Conservation (phyloP, 164 flowering plant genomes). For the Stephania japonica region DNA sequence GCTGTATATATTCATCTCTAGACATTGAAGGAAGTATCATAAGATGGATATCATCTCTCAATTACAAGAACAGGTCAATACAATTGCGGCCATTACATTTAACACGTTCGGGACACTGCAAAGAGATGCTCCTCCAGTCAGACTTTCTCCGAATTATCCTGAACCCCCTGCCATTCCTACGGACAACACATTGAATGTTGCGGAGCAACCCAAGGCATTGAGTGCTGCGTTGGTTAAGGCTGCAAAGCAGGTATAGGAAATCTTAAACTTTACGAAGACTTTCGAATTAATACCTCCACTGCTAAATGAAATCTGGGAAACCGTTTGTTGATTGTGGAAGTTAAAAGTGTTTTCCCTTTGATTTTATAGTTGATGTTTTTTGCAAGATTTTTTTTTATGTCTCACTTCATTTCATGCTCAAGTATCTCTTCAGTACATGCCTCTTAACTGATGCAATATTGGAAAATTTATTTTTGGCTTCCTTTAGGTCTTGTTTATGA, state of each 20-base stretch:
- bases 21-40: neutral
- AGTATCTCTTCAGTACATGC: no score
- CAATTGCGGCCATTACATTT: conserved; percentile 60
- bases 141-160: conserved; percentile 73
- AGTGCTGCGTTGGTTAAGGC: conserved; percentile 78
- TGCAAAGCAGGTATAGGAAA: conserved; percentile 68
- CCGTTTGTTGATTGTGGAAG: no score
- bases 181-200: conserved; percentile 34
- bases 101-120: conserved; percentile 76
- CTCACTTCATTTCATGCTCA: no score
- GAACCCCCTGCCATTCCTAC: conserved; percentile 55
- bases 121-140: conserved; percentile 84
- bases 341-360: no score
- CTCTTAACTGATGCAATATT: no score
- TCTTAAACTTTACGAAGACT: neutral
- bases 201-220: conserved; percentile 73
- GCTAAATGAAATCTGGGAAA: neutral
- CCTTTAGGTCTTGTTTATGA: no score
- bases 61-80: conserved; percentile 72
- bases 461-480: no score
- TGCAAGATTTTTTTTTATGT: no score
- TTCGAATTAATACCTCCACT: no score
- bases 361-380: no score
- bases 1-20: conserved; percentile 7
- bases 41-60: conserved; percentile 88